Evolutionary conservation across 352 stramenopile species (phyloP).

Genomic region (Phytophthora pistaciae): DNA sequence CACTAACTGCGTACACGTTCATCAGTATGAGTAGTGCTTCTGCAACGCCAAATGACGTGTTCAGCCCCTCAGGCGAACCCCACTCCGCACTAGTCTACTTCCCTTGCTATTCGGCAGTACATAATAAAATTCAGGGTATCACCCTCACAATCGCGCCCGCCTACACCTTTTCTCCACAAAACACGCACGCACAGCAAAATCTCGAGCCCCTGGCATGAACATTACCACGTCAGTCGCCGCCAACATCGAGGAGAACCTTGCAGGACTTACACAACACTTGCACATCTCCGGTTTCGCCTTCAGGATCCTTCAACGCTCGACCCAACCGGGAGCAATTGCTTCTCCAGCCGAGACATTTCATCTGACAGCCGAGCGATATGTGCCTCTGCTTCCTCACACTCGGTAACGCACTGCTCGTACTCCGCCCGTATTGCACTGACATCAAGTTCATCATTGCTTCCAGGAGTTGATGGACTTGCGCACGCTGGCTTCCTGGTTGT

Average conservation of each 20-base stretch:
- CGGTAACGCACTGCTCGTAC: conserved; percentile 38
- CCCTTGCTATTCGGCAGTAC: background rate
- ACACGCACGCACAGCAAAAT: conserved; percentile 22
- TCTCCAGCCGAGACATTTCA: conserved; percentile 43
- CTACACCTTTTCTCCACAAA: conserved; percentile 8
- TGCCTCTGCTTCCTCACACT: conserved; percentile 36
- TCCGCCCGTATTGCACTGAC: conserved; percentile 39
- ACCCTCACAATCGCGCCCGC: conserved; percentile 4
- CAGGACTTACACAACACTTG: conserved; percentile 24
- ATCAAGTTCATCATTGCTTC: conserved; percentile 15
- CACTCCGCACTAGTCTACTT: conserved; percentile 8
- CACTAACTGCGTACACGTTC: conserved; percentile 20
- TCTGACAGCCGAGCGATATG: conserved; percentile 35
- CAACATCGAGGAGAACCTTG: conserved; percentile 5
- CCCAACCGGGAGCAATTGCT: conserved; percentile 17
- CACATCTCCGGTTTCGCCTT: conserved; percentile 6
- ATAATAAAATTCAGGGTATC: conserved; percentile 16
- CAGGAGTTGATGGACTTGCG: conserved; percentile 3
- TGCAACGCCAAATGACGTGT: conserved; percentile 12
- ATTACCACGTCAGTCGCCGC: conserved; percentile 22
- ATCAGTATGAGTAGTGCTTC: conserved; percentile 20
- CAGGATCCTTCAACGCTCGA: conserved; percentile 14
- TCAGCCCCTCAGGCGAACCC: conserved; percentile 30
- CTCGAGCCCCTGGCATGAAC: conserved; percentile 20
- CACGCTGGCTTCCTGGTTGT: conserved; percentile 7